Evolutionary conservation across 495 filamentous ascomycete species (phyloP).

Genomic region (Amniculicola lignicola): DNA sequence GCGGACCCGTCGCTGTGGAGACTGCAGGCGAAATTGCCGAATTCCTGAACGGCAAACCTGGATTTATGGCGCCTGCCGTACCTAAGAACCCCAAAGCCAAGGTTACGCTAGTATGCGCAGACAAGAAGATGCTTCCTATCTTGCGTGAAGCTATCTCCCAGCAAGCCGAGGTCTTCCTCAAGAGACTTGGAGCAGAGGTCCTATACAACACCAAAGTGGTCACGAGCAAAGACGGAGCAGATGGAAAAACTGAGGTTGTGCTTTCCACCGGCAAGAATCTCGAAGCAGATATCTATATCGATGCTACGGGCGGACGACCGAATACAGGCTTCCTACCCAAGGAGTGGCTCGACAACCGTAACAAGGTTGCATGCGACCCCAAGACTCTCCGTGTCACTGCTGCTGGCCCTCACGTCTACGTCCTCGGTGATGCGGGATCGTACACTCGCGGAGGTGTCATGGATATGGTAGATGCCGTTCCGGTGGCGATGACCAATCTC

Average conservation of each 20-base stretch:
- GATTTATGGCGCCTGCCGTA: conserved; percentile 16
- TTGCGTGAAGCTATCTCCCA: conserved; percentile 42
- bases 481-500: conserved; percentile 49
- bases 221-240: conserved; percentile 36
- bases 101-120: conserved; percentile 47
- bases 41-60: conserved; percentile 33
- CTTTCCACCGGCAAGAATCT: conserved; percentile 43
- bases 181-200: conserved; percentile 43
- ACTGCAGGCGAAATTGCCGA: conserved; percentile 52
- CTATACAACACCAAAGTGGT: conserved; percentile 49
- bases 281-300: conserved; percentile 51
- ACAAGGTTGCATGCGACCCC: conserved; percentile 45
- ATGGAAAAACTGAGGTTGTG: conserved; percentile 36
- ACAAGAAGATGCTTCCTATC: conserved; percentile 47
- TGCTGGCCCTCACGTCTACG: conserved; percentile 50
- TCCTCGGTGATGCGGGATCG: conserved; percentile 46
- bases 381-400: conserved; percentile 48
- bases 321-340: conserved; percentile 48
- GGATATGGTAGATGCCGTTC: conserved; percentile 44
- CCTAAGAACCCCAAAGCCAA: conserved; percentile 38
- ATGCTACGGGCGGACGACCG: conserved; percentile 47
- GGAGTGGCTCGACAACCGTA: conserved; percentile 39
- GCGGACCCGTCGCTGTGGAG: conserved; percentile 64
- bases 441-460: conserved; percentile 43
- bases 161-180: conserved; percentile 46